Evolutionary conservation across 1,139 yeast species (phyloP).

Genomic region (Taphrina populina): DNA sequence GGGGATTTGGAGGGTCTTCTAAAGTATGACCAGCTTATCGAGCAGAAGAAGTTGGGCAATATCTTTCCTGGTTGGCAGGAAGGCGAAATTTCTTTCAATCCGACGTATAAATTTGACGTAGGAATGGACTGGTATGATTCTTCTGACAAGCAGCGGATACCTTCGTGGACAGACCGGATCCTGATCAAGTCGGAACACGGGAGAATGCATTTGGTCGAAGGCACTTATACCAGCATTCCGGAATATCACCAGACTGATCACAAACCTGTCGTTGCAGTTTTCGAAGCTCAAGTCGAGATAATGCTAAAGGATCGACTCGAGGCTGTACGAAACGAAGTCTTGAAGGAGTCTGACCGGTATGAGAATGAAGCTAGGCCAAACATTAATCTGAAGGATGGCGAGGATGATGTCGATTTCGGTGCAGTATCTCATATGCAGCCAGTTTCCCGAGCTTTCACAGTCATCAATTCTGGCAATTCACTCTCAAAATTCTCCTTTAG

Average conservation of each 20-base stretch:
- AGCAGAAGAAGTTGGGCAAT: constrained; percentile 55
- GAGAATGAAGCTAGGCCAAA: constrained; percentile 35
- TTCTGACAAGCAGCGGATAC: constrained; percentile 61
- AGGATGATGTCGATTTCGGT: constrained; percentile 25
- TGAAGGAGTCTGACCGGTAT: constrained; percentile 21
- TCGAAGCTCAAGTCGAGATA: constrained; percentile 39
- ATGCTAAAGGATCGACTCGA: constrained; percentile 18
- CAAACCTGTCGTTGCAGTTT: constrained; percentile 64
- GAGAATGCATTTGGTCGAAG: neutral
- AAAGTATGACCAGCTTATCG: constrained; percentile 59
- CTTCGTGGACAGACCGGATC: constrained; percentile 79
- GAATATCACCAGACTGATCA: constrained; percentile 65
- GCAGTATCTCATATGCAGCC: constrained; percentile 4
- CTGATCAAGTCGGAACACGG: constrained; percentile 16
- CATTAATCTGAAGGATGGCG: constrained; percentile 1
- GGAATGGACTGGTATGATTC: constrained; percentile 40
- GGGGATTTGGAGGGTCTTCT: constrained; percentile 53
- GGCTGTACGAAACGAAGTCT: constrained; percentile 4
- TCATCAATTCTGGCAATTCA: constrained; percentile 9
- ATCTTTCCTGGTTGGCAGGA: constrained; percentile 66
- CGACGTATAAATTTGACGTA: constrained; percentile 64
- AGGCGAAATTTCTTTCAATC: constrained; percentile 62
- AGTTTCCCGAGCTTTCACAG: neutral
- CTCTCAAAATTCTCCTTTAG: constrained; percentile 3
- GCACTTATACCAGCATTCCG: constrained; percentile 40